Percentiles rank a stretch among this genome's conserved stretches.
These are phyloP conservation scores for Amniculicola lignicola DNA, from an alignment of 495 filamentous ascomycete species.

Conservation along the genomic window DNA sequence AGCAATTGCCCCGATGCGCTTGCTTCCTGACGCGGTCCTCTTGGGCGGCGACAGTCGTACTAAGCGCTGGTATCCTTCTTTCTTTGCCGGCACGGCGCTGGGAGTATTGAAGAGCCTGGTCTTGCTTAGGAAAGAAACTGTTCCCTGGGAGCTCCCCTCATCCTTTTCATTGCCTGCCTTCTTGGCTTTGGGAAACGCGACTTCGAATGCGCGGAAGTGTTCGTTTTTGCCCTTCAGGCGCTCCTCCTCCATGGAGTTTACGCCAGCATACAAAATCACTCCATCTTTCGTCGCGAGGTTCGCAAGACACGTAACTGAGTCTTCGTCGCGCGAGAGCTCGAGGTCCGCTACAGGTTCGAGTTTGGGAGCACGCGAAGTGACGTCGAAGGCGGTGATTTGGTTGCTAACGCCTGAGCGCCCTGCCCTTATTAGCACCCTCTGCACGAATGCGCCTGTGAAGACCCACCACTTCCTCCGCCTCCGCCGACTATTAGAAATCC, in stretches of 20 bases:
- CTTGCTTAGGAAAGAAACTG: slow-evolving; percentile 37
- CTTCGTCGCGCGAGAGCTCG: slow-evolving; percentile 81
- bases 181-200: slow-evolving; percentile 49
- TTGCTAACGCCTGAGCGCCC: slow-evolving; percentile 78
- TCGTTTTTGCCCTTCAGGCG: slow-evolving; percentile 75
- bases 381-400: slow-evolving; percentile 77
- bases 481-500: slow-evolving; percentile 79
- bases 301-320: slow-evolving; percentile 82
- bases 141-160: slow-evolving; percentile 45
- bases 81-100: slow-evolving; percentile 43
- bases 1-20: slow-evolving; percentile 67
- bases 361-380: slow-evolving; percentile 53
- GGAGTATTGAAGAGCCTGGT: slow-evolving; percentile 59
- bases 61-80: slow-evolving; percentile 76
- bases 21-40: slow-evolving; percentile 43
- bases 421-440: background rate
- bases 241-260: slow-evolving; percentile 75
- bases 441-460: background rate
- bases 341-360: slow-evolving; percentile 67
- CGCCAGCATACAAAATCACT: slow-evolving; percentile 50
- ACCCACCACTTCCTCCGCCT: slow-evolving; percentile 77
- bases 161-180: slow-evolving; percentile 31
- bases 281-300: slow-evolving; percentile 52
- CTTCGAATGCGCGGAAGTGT: slow-evolving; percentile 77
- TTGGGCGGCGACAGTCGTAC: slow-evolving; percentile 65